Base-by-base conservation (phyloP, 345 rosid genomes). In the Arabis hirsuta region DNA sequence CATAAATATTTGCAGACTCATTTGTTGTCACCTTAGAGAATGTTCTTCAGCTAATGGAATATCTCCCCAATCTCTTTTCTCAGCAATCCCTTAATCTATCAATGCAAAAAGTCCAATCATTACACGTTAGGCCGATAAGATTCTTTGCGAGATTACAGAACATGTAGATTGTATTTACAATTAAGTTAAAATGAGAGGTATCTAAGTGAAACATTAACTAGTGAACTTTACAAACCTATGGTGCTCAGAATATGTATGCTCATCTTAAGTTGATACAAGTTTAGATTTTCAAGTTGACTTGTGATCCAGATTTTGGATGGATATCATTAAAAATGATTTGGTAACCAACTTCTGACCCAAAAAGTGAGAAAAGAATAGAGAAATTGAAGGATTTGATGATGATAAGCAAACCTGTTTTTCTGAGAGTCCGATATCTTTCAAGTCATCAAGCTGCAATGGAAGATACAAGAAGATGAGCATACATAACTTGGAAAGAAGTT, bases 341-440 rank as follows among this genome's bases (percentile, higher is more conserved):
- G 32, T 43, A 32, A 48, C 46, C 34, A 48, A 20, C 32, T 34
- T 34, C 5, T 16, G 20, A 64, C 32, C 1, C 50, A 42, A 6
- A n/a, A 10, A 31, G 24, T 10, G 3, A 8, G 4, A 29, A 38
- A 12, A 6, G 12, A 34, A 50, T 11, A 62, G 54, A 62, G 27
- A 62, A 11, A 52, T 2, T 19, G 29, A 53, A 54, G 14, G 5
- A 42, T 1, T n/a, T 0, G 1, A 43, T 12, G 50, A 65, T 53
- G 12, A 27, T 9, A 48, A 58, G 7, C 68, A 47, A 70, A 88
- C 94, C 94, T 90, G 94, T 72, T 88, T 90, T 12, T 80, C 87
- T n/a, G 97, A 90, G 63, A 90, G 89, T 31, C 90, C 94, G 4
- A 86, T 73, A 10, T 64, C 85, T 73, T 87, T 82, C 66, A 90